Conservation (phyloP, 176 grass and related monocot genomes). For the Paspalum notatum region DNA sequence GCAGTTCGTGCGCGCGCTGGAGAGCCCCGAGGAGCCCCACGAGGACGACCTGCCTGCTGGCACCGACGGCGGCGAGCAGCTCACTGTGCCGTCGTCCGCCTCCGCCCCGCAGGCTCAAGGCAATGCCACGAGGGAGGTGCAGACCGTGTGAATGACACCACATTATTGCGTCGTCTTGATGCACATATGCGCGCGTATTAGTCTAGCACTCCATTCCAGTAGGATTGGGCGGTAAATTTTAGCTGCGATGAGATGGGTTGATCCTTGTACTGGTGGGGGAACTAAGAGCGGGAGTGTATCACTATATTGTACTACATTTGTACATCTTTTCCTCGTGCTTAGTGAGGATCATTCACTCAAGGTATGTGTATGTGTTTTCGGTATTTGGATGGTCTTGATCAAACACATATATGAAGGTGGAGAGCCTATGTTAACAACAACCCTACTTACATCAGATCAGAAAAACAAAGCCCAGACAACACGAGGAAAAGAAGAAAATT, state of each 20-base stretch:
- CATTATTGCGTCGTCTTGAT: background rate
- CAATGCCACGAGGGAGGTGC: slow-evolving; percentile 33
- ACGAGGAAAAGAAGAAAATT: too few relatives aligned
- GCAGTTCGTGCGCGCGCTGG: slow-evolving; percentile 65
- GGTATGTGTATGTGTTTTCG: too few relatives aligned
- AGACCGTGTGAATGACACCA: slow-evolving; percentile 40
- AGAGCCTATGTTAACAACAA: too few relatives aligned
- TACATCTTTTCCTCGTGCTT: background rate
- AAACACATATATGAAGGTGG: too few relatives aligned
- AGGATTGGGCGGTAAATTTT: slow-evolving; percentile 3
- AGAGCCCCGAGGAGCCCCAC: slow-evolving; percentile 40
- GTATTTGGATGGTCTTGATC: too few relatives aligned
- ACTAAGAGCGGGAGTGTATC: background rate
- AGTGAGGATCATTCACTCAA: too few relatives aligned
- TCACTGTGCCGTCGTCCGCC: slow-evolving; percentile 11
- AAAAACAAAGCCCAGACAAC: too few relatives aligned
- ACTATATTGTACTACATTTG: background rate
- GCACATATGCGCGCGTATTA: background rate
- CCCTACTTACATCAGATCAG: too few relatives aligned
- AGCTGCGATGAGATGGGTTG: background rate
- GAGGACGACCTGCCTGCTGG: slow-evolving; percentile 49
- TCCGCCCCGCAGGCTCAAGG: background rate
- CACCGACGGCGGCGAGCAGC: background rate
- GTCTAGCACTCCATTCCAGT: background rate
- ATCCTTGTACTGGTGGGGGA: background rate